Percentiles rank a stretch among this genome's conserved stretches.
These are phyloP conservation scores for Cryoendolithus antarcticus DNA, from an alignment of 2,329 filamentous ascomycete genomes.

Conservation along the genomic window DNA sequence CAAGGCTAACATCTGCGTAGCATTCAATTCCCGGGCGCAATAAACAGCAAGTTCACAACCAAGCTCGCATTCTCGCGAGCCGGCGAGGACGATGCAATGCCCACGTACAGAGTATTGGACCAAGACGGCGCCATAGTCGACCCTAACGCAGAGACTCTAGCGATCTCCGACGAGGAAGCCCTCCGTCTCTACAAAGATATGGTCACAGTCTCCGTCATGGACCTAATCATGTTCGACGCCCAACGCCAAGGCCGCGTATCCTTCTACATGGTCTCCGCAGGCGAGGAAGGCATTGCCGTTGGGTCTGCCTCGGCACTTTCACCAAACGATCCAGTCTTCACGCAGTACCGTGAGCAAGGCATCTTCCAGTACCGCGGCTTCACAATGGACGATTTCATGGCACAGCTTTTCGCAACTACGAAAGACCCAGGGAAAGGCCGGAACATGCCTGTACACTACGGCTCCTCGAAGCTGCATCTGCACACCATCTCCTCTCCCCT, in stretches of 20 bases:
- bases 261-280: slow-evolving; percentile 94
- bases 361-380: slow-evolving; percentile 86
- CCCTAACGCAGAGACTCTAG: slow-evolving; percentile 49
- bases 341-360: slow-evolving; percentile 87
- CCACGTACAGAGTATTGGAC: slow-evolving; percentile 85
- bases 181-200: slow-evolving; percentile 52
- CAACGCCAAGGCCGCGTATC: slow-evolving; percentile 86
- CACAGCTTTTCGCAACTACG: slow-evolving; percentile 78
- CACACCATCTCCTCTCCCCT: slow-evolving; percentile 79
- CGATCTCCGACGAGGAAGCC: slow-evolving; percentile 53
- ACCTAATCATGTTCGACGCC: slow-evolving; percentile 94
- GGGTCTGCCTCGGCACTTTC: slow-evolving; percentile 73
- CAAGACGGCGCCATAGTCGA: slow-evolving; percentile 79
- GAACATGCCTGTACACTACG: slow-evolving; percentile 98
- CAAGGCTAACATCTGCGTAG: slow-evolving; percentile 21
- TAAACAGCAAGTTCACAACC: slow-evolving; percentile 85
- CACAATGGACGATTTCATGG: slow-evolving; percentile 82
- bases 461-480: slow-evolving; percentile 70
- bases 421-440: slow-evolving; percentile 69
- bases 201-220: slow-evolving; percentile 70
- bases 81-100: slow-evolving; percentile 59
- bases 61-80: slow-evolving; percentile 66
- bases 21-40: slow-evolving; percentile 74
- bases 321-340: slow-evolving; percentile 82
- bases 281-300: slow-evolving; percentile 87